Conservation (phyloP, 331 rosid genomes). For the Rhamnella rubrinervis region DNA sequence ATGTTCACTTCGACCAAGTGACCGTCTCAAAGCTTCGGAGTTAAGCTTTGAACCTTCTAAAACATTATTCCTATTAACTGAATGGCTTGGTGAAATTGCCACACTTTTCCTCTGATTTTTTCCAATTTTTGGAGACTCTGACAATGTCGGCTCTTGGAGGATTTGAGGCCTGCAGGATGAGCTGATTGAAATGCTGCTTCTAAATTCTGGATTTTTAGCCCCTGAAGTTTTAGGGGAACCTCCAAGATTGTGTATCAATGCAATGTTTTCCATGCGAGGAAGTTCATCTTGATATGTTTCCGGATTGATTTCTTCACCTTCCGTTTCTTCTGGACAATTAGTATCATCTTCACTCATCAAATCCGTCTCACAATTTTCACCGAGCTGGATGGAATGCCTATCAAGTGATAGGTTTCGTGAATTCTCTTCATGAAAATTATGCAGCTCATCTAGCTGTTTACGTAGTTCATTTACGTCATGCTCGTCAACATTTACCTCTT, state of each 20-base stretch:
- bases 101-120: slow-evolving; percentile 68
- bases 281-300: slow-evolving; percentile 27
- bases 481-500: slow-evolving; percentile 58
- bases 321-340: slow-evolving; percentile 46
- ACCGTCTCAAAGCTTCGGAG: slow-evolving; percentile 46
- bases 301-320: slow-evolving; percentile 46
- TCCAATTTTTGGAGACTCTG: slow-evolving; percentile 91
- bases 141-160: slow-evolving; percentile 70
- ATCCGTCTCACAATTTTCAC: slow-evolving; percentile 51
- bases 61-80: slow-evolving; percentile 50
- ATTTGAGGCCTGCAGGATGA: slow-evolving; percentile 52
- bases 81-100: slow-evolving; percentile 54
- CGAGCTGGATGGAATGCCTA: slow-evolving; percentile 58
- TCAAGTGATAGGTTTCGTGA: slow-evolving; percentile 33
- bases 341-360: slow-evolving; percentile 47
- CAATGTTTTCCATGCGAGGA: slow-evolving; percentile 34
- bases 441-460: slow-evolving; percentile 67
- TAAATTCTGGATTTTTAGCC: slow-evolving; percentile 43
- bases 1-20: slow-evolving; percentile 47
- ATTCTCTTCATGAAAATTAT: slow-evolving; percentile 52
- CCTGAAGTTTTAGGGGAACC: slow-evolving; percentile 33
- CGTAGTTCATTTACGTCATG: slow-evolving; percentile 69
- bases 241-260: slow-evolving; percentile 35
- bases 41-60: slow-evolving; percentile 50
- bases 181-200: slow-evolving; percentile 61